Base-by-base conservation (phyloP, 768 basidiomycete genomes). In the Tylopilus vinaceipallidus region DNA sequence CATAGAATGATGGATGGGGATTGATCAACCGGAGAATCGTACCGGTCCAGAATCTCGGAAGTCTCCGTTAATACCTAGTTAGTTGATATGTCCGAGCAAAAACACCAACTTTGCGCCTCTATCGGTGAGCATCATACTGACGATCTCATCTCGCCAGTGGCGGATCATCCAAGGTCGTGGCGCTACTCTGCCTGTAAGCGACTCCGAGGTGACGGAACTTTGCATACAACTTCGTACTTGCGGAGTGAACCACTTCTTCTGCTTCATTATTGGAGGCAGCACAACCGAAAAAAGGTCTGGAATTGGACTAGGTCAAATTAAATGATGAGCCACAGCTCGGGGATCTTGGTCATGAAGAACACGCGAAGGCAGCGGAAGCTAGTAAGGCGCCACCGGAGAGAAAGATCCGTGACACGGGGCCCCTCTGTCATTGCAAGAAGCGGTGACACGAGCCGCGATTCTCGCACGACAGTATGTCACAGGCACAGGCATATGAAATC, bases 321-420 rank as follows among this genome's bases (percentile, higher is more conserved):
- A 33, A 42, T 12, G 14, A 41, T 33, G 47, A 9, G 10, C 49
- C 42, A 32, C 9, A 14, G n/a, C 23, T n/a, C 46, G 48, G 51
- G 54, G 61, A 54, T 39, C 41, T 46, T 49, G 50, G 60, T 3
- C 11, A 43, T 36, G 27, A 45, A 46, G 52, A 50, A 61, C 41
- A 34, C 27, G 40, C 55, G 52, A 52, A 45, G 49, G 39, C 36
- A 45, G 29, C 43, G 52, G 57, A 41, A 16, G 23, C n/a, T 36
- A n/a, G n/a, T n/a, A 52, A 47, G 26, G 34, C 30, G 50, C 52
- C 59, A 63, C 59, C 43, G 29, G 49, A 49, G 13, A 36, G 23
- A 24, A 30, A 48, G 49, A 55, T 50, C 42, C 43, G 49, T 42
- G 20, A 38, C 36, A 46, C 20, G 32, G 46, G 24, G 32, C 34